These are phyloP conservation scores for Metschnikowia kofuensis DNA, from an alignment of 805 yeast genomes.

Conservation along the genomic window DNA sequence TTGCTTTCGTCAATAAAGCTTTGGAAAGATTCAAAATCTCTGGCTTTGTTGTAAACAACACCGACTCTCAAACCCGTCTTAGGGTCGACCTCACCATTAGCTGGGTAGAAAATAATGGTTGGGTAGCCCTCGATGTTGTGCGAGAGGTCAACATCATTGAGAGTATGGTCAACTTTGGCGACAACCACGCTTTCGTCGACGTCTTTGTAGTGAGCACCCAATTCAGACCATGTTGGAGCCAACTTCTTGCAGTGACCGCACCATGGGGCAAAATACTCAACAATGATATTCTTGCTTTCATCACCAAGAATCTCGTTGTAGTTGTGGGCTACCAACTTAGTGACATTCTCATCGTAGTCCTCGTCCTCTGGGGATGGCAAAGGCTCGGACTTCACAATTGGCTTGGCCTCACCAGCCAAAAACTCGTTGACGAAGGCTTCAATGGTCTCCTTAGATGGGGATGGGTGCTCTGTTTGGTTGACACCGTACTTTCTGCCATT, in stretches of 20 bases:
- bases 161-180: slow-evolving; percentile 87
- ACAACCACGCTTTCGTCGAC: slow-evolving; percentile 55
- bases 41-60: slow-evolving; percentile 61
- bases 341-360: slow-evolving; percentile 51
- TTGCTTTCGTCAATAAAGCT: slow-evolving; percentile 72
- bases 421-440: slow-evolving; percentile 61
- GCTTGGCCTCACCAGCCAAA: slow-evolving; percentile 59
- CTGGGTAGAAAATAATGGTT: slow-evolving; percentile 87
- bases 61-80: slow-evolving; percentile 48
- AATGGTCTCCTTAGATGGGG: slow-evolving; percentile 47
- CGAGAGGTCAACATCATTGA: slow-evolving; percentile 77
- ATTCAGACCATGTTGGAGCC: slow-evolving; percentile 85
- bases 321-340: slow-evolving; percentile 78
- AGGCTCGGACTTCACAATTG: slow-evolving; percentile 81
- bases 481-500: slow-evolving; percentile 75
- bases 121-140: slow-evolving; percentile 82
- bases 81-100: slow-evolving; percentile 46
- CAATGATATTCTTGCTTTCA: slow-evolving; percentile 64
- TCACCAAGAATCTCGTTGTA: slow-evolving; percentile 67
- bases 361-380: slow-evolving; percentile 77
- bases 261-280: slow-evolving; percentile 96
- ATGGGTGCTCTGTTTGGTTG: slow-evolving; percentile 53
- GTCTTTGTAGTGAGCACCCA: slow-evolving; percentile 66
- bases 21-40: slow-evolving; percentile 70
- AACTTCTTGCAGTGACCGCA: slow-evolving; percentile 94